Percentiles rank a stretch among this genome's conserved stretches.
These are phyloP conservation scores for Carex parvula DNA, from an alignment of 176 grass and related monocot species.

Conservation along the genomic window DNA sequence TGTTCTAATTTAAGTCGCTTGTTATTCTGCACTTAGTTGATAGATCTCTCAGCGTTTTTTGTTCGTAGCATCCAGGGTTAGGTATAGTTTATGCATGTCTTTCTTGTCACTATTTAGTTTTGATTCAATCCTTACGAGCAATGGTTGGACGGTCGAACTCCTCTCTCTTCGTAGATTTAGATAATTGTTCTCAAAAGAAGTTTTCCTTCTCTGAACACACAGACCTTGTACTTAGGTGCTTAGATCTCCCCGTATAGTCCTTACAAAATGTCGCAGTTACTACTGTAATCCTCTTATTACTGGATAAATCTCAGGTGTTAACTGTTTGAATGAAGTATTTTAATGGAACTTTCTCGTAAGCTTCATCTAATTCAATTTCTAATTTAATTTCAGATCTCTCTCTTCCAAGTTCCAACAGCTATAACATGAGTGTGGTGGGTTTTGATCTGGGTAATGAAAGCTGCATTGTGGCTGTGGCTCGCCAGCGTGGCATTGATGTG, in stretches of 20 bases:
- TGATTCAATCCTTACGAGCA: neutral
- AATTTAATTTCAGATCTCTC: conserved; percentile 15
- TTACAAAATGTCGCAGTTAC: neutral
- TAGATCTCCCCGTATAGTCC: conserved; percentile 5
- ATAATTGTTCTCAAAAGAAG: neutral
- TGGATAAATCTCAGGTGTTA: neutral
- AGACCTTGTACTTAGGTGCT: neutral
- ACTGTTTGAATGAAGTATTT: neutral
- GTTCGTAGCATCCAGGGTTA: neutral
- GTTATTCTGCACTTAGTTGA: neutral
- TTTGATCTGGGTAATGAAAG: conserved; percentile 93
- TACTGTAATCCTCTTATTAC: neutral
- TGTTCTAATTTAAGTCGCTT: neutral
- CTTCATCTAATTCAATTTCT: neutral
- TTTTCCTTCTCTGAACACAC: neutral
- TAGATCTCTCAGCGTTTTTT: conserved; percentile 18
- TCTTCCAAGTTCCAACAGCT: neutral
- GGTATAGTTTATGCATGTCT: neutral
- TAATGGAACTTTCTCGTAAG: neutral
- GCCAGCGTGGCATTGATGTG: conserved; percentile 84
- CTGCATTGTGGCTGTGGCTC: conserved; percentile 78
- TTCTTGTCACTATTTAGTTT: neutral
- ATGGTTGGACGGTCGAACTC: conserved; percentile 25
- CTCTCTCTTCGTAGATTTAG: neutral
- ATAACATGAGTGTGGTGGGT: conserved; percentile 82